Conservation (phyloP, 1,284 basidiomycete genomes). For the Leccinum angustisporum region DNA sequence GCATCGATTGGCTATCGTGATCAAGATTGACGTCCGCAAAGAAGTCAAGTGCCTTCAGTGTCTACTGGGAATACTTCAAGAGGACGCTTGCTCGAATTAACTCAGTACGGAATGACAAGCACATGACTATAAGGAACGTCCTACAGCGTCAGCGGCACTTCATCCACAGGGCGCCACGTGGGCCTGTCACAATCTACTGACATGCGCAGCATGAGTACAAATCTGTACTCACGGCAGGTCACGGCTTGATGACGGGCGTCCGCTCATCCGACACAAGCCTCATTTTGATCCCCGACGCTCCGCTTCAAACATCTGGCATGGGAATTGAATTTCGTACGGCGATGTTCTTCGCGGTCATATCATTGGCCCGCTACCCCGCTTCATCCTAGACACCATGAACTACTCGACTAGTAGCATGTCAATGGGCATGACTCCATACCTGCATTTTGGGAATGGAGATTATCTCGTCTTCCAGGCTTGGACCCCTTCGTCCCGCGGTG, state of each 20-base stretch:
- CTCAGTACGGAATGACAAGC: neutral
- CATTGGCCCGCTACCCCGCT: neutral
- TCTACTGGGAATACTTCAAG: neutral
- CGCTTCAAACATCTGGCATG: neutral
- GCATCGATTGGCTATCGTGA: neutral
- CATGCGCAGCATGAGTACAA: neutral
- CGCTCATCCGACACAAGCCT: neutral
- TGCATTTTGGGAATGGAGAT: slow-evolving; percentile 67
- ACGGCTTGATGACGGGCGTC: neutral
- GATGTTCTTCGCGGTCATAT: neutral
- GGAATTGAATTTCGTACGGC: neutral
- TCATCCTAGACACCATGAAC: neutral
- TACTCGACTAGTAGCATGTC: slow-evolving; percentile 15
- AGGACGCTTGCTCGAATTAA: neutral
- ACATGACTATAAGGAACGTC: neutral
- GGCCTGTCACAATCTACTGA: neutral
- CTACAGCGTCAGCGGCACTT: neutral
- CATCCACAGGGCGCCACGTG: neutral
- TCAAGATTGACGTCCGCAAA: neutral
- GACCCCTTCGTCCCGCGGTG: slow-evolving; percentile 64
- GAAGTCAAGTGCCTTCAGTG: neutral
- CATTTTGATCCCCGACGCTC: neutral
- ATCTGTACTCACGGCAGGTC: neutral
- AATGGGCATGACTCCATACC: slow-evolving; percentile 52
- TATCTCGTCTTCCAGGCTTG: slow-evolving; percentile 68